These are phyloP conservation scores for Phytophthora sojae DNA, from an alignment of 352 stramenopile genomes.

Conservation along the genomic window DNA sequence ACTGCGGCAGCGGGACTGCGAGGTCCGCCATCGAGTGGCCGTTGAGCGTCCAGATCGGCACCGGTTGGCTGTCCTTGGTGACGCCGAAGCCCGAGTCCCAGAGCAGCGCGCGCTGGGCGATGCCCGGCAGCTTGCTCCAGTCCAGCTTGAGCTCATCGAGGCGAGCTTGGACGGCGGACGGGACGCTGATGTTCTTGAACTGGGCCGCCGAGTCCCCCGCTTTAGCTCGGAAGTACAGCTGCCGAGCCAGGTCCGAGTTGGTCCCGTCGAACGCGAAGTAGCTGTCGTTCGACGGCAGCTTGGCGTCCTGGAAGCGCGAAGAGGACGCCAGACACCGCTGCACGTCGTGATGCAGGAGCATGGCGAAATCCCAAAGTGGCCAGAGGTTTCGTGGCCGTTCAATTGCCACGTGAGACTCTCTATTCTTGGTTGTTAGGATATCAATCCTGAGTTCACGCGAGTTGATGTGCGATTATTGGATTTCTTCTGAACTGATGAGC, in stretches of 20 bases:
- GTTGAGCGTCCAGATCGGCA: slow-evolving; percentile 30
- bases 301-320: not conserved
- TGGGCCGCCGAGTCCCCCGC: not conserved
- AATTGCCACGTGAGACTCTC: too few species aligned
- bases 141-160: not conserved
- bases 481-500: not conserved
- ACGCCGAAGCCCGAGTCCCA: slow-evolving; percentile 34
- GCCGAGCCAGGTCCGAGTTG: slow-evolving; percentile 1
- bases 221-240: slow-evolving; percentile 6
- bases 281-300: not conserved
- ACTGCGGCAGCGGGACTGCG: slow-evolving; percentile 19
- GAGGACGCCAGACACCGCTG: not conserved
- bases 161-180: not conserved
- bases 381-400: not conserved
- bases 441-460: not conserved
- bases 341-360: not conserved
- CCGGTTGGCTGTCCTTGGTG: not conserved
- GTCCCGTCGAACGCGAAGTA: slow-evolving; percentile 10
- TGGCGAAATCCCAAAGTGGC: not conserved
- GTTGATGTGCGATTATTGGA: not conserved
- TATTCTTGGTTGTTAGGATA: not conserved
- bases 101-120: slow-evolving; percentile 33
- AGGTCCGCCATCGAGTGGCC: slow-evolving; percentile 24
- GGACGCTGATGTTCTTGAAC: not conserved
- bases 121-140: slow-evolving; percentile 16